These are phyloP conservation scores for Ganoderma lingzhi DNA, from an alignment of 1,284 basidiomycete genomes.

Conservation along the genomic window DNA sequence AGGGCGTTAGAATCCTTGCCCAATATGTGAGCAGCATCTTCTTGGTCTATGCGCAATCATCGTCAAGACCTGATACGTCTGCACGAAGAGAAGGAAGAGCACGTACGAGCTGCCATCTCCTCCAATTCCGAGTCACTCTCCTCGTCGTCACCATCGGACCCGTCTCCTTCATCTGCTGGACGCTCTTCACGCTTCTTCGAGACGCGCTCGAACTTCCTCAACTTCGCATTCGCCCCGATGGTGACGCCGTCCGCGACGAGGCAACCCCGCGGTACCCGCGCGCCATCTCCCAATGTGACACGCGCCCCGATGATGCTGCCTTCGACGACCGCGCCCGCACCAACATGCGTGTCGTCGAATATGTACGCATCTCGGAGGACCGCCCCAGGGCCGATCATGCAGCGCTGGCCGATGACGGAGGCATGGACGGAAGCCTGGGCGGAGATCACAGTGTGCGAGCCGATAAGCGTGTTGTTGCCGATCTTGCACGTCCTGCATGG, in stretches of 20 bases:
- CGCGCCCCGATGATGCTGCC: conserved; percentile 83
- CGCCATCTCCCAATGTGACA: conserved; percentile 76
- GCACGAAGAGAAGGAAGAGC: conserved; percentile 8
- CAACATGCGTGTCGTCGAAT: conserved; percentile 83
- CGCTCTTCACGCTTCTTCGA: conserved; percentile 54
- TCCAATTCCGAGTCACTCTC: conserved; percentile 70
- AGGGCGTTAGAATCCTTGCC: conserved; percentile 74
- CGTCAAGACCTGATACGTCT: not conserved
- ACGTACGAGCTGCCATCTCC: conserved; percentile 68
- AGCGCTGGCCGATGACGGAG: conserved; percentile 82
- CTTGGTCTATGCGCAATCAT: conserved; percentile 44
- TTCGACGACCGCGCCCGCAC: conserved; percentile 78
- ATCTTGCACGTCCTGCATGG: conserved; percentile 77
- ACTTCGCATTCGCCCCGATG: conserved; percentile 75
- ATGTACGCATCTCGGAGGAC: conserved; percentile 81
- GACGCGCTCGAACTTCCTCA: conserved; percentile 79
- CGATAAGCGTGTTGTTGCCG: conserved; percentile 85
- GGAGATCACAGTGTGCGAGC: conserved; percentile 69
- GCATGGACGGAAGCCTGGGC: conserved; percentile 70
- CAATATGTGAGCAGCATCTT: conserved; percentile 54
- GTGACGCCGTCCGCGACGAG: conserved; percentile 84
- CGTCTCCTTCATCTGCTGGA: conserved; percentile 42
- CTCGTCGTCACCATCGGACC: conserved; percentile 46
- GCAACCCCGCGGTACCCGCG: conserved; percentile 71
- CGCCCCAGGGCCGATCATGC: conserved; percentile 70